Conservation (phyloP, 2,329 filamentous ascomycete genomes). For the Fusarium odoratissimum region DNA sequence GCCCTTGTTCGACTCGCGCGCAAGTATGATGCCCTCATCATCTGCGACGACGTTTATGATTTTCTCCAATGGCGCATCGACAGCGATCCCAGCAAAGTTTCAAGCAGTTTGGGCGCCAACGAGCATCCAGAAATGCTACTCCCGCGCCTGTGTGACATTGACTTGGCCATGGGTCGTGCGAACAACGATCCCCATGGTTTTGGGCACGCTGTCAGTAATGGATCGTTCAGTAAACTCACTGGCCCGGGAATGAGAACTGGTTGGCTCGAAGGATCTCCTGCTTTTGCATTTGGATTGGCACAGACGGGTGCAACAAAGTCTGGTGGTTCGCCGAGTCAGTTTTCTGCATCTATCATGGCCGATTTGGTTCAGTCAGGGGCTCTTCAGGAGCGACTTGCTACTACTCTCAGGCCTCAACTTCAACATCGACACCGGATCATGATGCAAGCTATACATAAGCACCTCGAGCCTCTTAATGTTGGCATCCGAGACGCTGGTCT, state of each 20-base stretch:
- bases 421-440: constrained; percentile 62
- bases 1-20: constrained; percentile 81
- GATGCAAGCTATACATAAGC: constrained; percentile 66
- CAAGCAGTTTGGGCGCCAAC: constrained; percentile 44
- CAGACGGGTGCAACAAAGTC: constrained; percentile 65
- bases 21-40: constrained; percentile 81
- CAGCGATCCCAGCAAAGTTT: constrained; percentile 15
- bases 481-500: constrained; percentile 53
- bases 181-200: constrained; percentile 64
- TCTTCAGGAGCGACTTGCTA: constrained; percentile 58
- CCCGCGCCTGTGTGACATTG: constrained; percentile 83
- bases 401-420: constrained; percentile 58
- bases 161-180: constrained; percentile 71
- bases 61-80: constrained; percentile 79
- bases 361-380: constrained; percentile 59
- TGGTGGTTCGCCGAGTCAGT: constrained; percentile 68
- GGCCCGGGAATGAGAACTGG: constrained; percentile 86
- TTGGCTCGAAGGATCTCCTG: constrained; percentile 81
- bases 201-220: constrained; percentile 86
- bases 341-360: constrained; percentile 64
- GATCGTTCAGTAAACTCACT: constrained; percentile 88
- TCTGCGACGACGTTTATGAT: constrained; percentile 95
- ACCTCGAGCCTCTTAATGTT: constrained; percentile 73
- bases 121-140: constrained; percentile 64
- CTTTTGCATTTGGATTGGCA: constrained; percentile 62